Percentiles rank a stretch among this genome's conserved stretches.
Evolutionary conservation across 352 stramenopile genomes (phyloP).

Genomic region (Phytophthora crassamura): DNA sequence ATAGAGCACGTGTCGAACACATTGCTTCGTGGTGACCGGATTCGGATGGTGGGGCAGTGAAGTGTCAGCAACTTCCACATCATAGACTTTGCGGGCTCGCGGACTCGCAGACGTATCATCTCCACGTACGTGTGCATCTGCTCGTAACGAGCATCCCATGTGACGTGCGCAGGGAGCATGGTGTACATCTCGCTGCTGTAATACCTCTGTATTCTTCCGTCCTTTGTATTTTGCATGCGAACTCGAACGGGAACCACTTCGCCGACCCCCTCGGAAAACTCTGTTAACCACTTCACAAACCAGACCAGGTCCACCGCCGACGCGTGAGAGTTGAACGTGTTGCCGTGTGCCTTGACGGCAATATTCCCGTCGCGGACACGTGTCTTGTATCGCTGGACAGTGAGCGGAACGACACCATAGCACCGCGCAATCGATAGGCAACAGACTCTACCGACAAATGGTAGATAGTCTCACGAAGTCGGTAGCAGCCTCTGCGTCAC

Average conservation of each 20-base stretch:
- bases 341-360: background rate
- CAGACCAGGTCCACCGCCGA: background rate
- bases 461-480: constrained; percentile 3
- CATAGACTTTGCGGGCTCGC: background rate
- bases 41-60: constrained; percentile 15
- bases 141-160: constrained; percentile 14
- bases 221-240: background rate
- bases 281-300: constrained; percentile 13
- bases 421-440: background rate
- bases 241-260: constrained; percentile 16
- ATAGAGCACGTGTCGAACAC: constrained; percentile 19
- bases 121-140: constrained; percentile 18
- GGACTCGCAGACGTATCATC: background rate
- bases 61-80: constrained; percentile 11
- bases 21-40: constrained; percentile 12
- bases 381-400: background rate
- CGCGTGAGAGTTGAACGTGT: constrained; percentile 3
- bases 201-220: constrained; percentile 9
- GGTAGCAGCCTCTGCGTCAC: background rate
- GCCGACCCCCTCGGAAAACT: background rate
- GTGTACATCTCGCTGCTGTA: constrained; percentile 12
- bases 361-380: constrained; percentile 3
- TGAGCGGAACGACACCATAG: background rate
- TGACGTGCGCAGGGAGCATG: constrained; percentile 15
- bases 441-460: background rate